A percentile compares a stretch with the other conserved stretches of the same genome.
phyloP scores from a whole-genome alignment of 139 green algal species.

The Penium margaritaceum region DNA sequence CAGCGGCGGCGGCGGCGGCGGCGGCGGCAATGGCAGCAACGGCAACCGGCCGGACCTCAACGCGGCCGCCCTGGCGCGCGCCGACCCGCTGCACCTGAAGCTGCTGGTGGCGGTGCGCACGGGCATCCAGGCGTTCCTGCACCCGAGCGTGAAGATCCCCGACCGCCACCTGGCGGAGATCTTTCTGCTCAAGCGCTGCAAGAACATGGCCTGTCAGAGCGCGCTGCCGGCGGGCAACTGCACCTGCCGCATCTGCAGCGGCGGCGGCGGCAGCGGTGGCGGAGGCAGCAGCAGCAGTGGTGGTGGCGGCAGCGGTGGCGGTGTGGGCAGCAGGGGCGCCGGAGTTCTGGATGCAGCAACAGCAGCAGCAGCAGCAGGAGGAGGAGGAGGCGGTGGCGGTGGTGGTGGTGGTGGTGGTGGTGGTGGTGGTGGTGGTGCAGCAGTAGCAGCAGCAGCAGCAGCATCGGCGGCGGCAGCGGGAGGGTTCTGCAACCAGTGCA shows the following conservation, averaged over 20 bases:
- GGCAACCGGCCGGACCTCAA: slow-evolving; percentile 3
- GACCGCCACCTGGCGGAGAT: slow-evolving; percentile 16
- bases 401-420: background rate
- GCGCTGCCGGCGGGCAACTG: slow-evolving; percentile 29
- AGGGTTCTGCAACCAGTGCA: slow-evolving; percentile 40
- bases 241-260: slow-evolving; percentile 19
- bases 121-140: slow-evolving; percentile 38
- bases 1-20: background rate
- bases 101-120: slow-evolving; percentile 29
- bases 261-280: background rate
- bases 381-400: background rate
- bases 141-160: slow-evolving; percentile 26
- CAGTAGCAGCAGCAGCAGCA: background rate
- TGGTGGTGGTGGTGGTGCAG: background rate
- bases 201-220: slow-evolving; percentile 36
- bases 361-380: background rate
- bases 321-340: background rate
- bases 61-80: background rate
- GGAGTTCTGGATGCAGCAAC: background rate
- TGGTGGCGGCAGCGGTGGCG: background rate
- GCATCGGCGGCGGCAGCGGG: background rate
- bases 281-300: no score
- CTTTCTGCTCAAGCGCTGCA: slow-evolving; percentile 24
- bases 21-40: slow-evolving; percentile 3
- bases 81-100: slow-evolving; percentile 26